phyloP scores from a whole-genome alignment of 768 basidiomycete genomes.

The Rhodocollybia butyracea region DNA sequence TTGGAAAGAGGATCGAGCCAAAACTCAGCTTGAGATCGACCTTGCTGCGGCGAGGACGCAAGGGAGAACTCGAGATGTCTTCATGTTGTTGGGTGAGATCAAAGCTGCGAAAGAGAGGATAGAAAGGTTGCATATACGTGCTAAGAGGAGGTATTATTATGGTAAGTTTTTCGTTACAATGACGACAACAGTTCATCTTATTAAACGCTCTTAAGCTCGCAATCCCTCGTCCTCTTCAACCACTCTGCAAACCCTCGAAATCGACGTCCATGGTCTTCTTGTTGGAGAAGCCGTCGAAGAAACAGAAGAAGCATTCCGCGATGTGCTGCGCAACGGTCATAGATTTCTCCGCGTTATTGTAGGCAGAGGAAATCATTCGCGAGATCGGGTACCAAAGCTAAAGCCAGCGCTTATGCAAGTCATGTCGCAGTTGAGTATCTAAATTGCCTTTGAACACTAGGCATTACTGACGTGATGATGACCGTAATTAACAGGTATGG shows the following conservation, averaged over 20 bases:
- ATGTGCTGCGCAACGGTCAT: constrained; percentile 30
- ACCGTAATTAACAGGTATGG: constrained; percentile 43
- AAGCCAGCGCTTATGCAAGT: constrained; percentile 77
- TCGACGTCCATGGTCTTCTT: constrained; percentile 51
- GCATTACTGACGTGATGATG: background rate
- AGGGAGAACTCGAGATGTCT: constrained; percentile 32
- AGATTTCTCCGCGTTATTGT: constrained; percentile 41
- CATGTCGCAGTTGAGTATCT: constrained; percentile 58
- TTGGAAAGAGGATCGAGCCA: constrained; percentile 29
- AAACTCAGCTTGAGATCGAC: constrained; percentile 20
- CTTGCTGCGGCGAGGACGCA: constrained; percentile 27
- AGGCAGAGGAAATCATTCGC: constrained; percentile 84
- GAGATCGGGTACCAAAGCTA: constrained; percentile 66
- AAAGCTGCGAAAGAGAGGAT: constrained; percentile 30
- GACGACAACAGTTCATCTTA: too few species aligned
- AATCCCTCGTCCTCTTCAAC: constrained; percentile 1
- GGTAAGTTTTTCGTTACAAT: too few species aligned
- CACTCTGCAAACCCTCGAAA: constrained; percentile 38
- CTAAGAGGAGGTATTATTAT: constrained; percentile 41
- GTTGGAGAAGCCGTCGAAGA: constrained; percentile 42
- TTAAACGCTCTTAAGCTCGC: too few species aligned
- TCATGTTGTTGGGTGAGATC: constrained; percentile 36
- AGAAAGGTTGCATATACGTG: constrained; percentile 39
- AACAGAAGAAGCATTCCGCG: constrained; percentile 40
- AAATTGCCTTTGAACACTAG: background rate